Evolutionary conservation across 176 grass and related monocot genomes (phyloP), one percentile per base, ranked within the genome.

Genomic region (Echinochloa phyllopogon): DNA sequence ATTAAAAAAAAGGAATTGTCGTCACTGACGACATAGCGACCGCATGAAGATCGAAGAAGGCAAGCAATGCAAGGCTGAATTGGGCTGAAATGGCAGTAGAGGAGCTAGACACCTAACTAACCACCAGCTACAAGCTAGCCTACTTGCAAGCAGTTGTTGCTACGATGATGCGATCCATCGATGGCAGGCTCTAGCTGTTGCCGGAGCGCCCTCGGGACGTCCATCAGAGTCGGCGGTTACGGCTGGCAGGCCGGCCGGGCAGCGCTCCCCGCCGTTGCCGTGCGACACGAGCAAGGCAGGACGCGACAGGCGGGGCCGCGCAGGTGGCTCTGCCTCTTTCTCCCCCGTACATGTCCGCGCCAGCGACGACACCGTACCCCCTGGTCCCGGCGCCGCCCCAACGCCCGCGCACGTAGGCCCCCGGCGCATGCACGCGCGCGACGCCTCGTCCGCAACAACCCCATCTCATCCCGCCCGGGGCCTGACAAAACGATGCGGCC

Each of bases 351-450:
- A 49, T 38, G 60, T 48, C 43, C 15, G 41, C 57, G 24, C 15
- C 12, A 20, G 40, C 57, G 57, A 45, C 21, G 67, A 6, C 45
- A 3, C 58, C 33, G 15, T n/a, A n/a, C 29, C 29, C 29, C 59
- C 37, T 58, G 85, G 79, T 43, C 79, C 86, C 79, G n/a, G 2
- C 64, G 83, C 38, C 37, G 44, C 71, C 88, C 83, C 78, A 90
- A 77, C 88, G 24, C 65, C 83, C 55, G 64, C 45, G 5, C 88
- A 90, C 0, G 72, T n/a, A 77, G 88, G 64, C 62, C 87, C 86
- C 20, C 81, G 6, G 1, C 56, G 40, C 65, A 2, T 3, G 47
- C 48, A 3, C 58, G 2, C 29, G 29, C 29, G 29, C 29, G 29
- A 17, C 25, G 25, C 6, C 1, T 41, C 39, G 83, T 33, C 14